Percentiles rank a stretch among this genome's conserved stretches.
Evolutionary conservation across 495 filamentous ascomycete species (phyloP).

Genomic region (Xylaria cubensis): DNA sequence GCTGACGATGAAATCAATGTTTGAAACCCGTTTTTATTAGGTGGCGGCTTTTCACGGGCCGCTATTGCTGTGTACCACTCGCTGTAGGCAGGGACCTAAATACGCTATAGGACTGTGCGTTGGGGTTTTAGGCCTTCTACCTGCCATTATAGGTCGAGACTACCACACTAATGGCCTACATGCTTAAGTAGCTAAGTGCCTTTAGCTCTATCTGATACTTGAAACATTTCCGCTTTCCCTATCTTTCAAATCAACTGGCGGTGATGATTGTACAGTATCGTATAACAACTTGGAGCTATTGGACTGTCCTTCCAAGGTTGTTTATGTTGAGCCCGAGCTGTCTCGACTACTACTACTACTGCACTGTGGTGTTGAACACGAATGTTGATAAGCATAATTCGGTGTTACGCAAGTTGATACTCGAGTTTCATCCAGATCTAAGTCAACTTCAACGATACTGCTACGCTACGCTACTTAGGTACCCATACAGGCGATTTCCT

Average conservation of each 20-base stretch:
- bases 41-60: background rate
- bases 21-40: background rate
- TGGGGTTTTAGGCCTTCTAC: background rate
- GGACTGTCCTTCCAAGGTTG: no score
- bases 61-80: background rate
- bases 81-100: background rate
- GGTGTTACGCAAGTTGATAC: background rate
- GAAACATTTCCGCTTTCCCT: background rate
- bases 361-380: no score
- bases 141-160: background rate
- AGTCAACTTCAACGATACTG: background rate
- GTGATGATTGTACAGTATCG: background rate
- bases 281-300: background rate
- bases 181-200: background rate
- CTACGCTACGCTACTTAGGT: background rate
- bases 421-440: background rate
- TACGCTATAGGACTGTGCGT: background rate
- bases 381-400: background rate
- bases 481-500: background rate
- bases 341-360: no score
- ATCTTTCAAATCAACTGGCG: background rate
- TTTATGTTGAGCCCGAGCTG: no score
- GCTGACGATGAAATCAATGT: constrained; percentile 11
- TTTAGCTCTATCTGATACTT: background rate
- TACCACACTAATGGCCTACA: background rate